Evolutionary conservation across 2,329 filamentous ascomycete genomes (phyloP).

Genomic region (Diplodia scrobiculata): DNA sequence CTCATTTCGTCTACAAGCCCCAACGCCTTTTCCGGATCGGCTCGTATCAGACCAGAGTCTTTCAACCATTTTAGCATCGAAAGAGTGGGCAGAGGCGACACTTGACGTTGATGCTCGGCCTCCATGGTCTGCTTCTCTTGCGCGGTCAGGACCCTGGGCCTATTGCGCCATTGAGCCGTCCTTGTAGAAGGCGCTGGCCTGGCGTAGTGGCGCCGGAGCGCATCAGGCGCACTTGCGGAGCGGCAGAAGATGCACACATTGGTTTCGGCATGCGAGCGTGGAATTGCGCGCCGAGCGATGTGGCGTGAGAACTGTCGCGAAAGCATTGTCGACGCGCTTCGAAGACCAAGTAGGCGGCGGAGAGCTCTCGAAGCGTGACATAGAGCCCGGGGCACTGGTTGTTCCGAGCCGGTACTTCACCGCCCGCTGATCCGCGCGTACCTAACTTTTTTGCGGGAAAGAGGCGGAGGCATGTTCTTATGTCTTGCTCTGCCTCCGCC

Average conservation of each 20-base stretch:
- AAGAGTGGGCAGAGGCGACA: background rate
- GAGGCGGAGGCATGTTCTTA: no score
- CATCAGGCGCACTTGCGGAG: background rate
- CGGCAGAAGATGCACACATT: conserved; percentile 21
- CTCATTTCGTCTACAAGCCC: background rate
- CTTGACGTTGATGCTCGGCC: no score
- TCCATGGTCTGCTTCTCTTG: background rate
- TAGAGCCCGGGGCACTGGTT: background rate
- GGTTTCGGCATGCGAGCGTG: background rate
- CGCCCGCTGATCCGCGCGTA: conserved; percentile 9
- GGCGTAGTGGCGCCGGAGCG: background rate
- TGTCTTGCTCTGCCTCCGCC: conserved; percentile 38
- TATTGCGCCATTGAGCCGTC: background rate
- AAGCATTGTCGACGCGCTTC: conserved; percentile 4
- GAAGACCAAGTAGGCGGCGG: background rate
- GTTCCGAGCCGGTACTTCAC: conserved; percentile 5
- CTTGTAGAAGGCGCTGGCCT: conserved; percentile 5
- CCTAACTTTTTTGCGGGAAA: conserved; percentile 16
- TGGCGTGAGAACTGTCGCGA: background rate
- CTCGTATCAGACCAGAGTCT: background rate
- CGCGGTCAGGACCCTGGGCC: background rate
- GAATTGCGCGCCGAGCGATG: background rate
- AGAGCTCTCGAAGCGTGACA: background rate
- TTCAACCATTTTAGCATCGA: background rate
- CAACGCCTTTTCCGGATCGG: background rate